Base-by-base conservation (phyloP, 495 filamentous ascomycete species). In the Aspergillus baeticus region DNA sequence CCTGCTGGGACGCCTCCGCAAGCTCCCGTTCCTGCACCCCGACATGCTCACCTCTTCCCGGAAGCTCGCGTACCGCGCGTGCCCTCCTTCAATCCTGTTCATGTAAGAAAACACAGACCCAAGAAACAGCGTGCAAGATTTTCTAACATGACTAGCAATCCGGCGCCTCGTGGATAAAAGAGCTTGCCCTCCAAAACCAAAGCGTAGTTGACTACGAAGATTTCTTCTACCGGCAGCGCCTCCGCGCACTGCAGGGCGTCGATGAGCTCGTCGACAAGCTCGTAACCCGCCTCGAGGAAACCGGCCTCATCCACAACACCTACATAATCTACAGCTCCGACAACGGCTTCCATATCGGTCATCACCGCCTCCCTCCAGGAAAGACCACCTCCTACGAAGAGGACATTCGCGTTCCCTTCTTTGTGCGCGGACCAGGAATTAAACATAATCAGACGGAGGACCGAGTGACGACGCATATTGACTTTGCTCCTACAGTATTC, bases 291-390 rank as follows among this genome's bases (percentile, higher is more conserved):
- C 68, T 91, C 0, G 77, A 81, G 17, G 60, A 72, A 5, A 67
- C 77, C 33, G 76, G 69, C 14, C 59, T 87, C 31, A 64, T 90
- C 11, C 82, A 89, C 10, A 82, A 88, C 59, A 90, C 87, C 0
- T 90, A 84, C 54, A 78, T 91, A 36, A 77, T 90, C 43, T 90
- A 87, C 65, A 85, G 85, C 2, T 85, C 82, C 0, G 88, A 90
- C 59, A 90, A 91, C 58, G 88, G 88, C 0, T 90, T 85, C 65
- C 86, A 89, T 53, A 87, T 90, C 42, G 82, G 86, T 21, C 88
- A 90, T 55, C 87, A 91, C 63, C 78, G 88, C 5, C 63, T 90
- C 34, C 83, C 84, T 11, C 86, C 87, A 2, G 87, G 87, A 2
- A 91, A 91, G 70, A 79, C 84, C 34, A 86, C 82, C 49, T 84